Evolutionary conservation across 176 grass and related monocot species (phyloP), one percentile per base, ranked within the genome.

Genomic region (Phoenix dactylifera): DNA sequence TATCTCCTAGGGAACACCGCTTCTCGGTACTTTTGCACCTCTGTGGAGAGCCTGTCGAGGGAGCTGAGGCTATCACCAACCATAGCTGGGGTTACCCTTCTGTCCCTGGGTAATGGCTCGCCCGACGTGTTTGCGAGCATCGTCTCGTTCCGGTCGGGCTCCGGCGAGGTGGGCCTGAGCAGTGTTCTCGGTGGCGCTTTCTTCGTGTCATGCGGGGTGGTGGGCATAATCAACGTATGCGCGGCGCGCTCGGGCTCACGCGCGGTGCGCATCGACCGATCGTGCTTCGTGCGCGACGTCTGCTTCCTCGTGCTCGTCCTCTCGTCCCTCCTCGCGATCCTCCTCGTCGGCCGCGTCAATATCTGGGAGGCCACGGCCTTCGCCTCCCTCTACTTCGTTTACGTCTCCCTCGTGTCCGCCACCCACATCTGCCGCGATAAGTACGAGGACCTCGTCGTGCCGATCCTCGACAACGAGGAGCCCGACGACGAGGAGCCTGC

Each of bases 41-140:
- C 62, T 19, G 62, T 65, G 3, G 62, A 65, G 48, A 65, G 62
- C 62, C 44, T 65, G 7, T 65, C 62, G 4, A 22, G 62, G 35
- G 19, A 49, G 62, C 62, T 65, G 19, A 65, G 50, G 29, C 62
- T 65, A 22, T 65, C 62, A 2, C 62, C 62, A 9, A 65, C 12
- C 10, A 44, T 44, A 44, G 35, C 35, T 44, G 35, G 54, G 54
- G 54, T 55, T 6, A 55, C 54, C 3, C 54, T 55, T 6, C 54
- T 55, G 54, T 55, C 54, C 6, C 54, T 55, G 19, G 54, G 54
- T 6, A 55, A 55, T 10, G 54, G 54, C 54, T 55, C 54, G 18
- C 54, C 54, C 7, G 54, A 55, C 54, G 54, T 55, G 18, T 55
- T 55, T 22, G 54, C 54, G 1, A 55, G 54, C 54, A 55, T 55